Base-by-base conservation (phyloP, 148 eudicot species). In the Chenopodium quinoa region DNA sequence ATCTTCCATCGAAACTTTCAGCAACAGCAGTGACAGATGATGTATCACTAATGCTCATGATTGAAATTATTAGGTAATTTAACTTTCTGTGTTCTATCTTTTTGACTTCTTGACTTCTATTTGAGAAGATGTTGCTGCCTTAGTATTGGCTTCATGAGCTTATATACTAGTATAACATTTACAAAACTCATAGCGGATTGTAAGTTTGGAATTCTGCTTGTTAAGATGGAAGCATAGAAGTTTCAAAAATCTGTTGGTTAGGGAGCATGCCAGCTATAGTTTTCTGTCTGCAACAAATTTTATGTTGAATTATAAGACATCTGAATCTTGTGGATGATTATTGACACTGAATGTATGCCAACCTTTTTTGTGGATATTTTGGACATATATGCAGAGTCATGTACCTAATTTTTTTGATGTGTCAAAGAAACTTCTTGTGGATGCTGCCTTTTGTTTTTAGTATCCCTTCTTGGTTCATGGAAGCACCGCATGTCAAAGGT, bases 251-350 rank as follows among this genome's bases (percentile, higher is more conserved):
- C 7, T 23, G 20, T 69, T 81, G 72, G 78, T 81, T 60, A 31
- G 83, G 78, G 44, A 80, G 50, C 52, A 75, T 68, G 83, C 71
- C 79, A 75, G 71, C 74, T 83, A 50, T 47, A 65, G 22, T 64
- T 27, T 29, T 68, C 27, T 54, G 50, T 50, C 76, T 72, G 31
- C 32, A 37, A 70, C 65, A 69, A 34, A 27, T 29, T 17, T 29
- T 69, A 19, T 50, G 63, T 17, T 60, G 2, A 50, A 22, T 31
- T 31, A 17, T 29, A 27, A 46, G 63, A 78, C 73, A 46, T 20
- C 13, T 50, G 48, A 13, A 47, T 73, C 20, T 73, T 50, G 34
- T 4, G 34, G 20, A 17, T 50, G 44, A 20, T 50, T 10, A 60
- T 69, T 79, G 2, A 11, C 31, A 69, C 47, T 40, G 54, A 48